phyloP scores from a whole-genome alignment of 1,284 basidiomycete genomes.

The Boletellus deceptivus region DNA sequence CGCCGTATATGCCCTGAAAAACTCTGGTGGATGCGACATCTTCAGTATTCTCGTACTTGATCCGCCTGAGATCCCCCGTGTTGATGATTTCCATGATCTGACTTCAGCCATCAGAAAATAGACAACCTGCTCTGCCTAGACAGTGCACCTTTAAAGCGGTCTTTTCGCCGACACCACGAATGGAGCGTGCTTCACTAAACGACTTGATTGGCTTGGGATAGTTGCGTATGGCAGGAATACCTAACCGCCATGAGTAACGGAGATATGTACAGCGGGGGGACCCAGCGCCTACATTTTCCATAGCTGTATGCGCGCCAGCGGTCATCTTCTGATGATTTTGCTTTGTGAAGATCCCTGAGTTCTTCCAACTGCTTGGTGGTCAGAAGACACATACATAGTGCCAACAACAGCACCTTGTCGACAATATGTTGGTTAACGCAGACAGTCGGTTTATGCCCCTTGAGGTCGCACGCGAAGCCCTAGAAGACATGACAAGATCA shows the following conservation, averaged over 20 bases:
- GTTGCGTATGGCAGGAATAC: slow-evolving; percentile 50
- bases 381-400: background rate
- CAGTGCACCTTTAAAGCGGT: slow-evolving; percentile 70
- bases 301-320: slow-evolving; percentile 62
- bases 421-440: slow-evolving; percentile 67
- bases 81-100: slow-evolving; percentile 77
- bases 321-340: slow-evolving; percentile 55
- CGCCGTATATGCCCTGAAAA: slow-evolving; percentile 83
- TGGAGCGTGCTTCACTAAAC: slow-evolving; percentile 58
- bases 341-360: slow-evolving; percentile 49
- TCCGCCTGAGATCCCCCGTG: slow-evolving; percentile 64
- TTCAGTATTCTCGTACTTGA: slow-evolving; percentile 60
- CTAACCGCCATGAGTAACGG: slow-evolving; percentile 36
- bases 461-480: slow-evolving; percentile 63
- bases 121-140: background rate
- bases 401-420: slow-evolving; percentile 49
- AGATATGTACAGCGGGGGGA: background rate
- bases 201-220: slow-evolving; percentile 62
- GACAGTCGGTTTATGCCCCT: slow-evolving; percentile 29
- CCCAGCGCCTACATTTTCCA: slow-evolving; percentile 48
- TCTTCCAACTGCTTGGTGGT: no score
- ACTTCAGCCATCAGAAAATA: background rate
- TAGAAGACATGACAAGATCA: slow-evolving; percentile 19
- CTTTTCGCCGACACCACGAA: slow-evolving; percentile 70
- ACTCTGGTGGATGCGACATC: slow-evolving; percentile 51